A percentile compares a stretch with the other conserved stretches of the same genome.
Conservation (phyloP, 805 yeast genomes). For the Lipomyces lipofer region DNA sequence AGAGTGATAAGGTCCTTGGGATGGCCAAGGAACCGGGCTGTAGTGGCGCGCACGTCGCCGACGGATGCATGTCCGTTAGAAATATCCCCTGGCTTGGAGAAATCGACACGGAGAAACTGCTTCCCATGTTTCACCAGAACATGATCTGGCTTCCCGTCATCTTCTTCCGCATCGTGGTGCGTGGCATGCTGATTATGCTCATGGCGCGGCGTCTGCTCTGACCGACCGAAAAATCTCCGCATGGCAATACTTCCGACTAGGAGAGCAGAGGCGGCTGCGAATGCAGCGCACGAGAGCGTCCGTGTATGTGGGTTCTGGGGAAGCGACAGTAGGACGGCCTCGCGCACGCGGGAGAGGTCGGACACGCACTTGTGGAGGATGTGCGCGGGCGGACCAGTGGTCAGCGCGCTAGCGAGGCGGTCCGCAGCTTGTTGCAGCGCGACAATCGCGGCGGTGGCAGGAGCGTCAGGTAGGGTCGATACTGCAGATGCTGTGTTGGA, state of each 20-base stretch:
- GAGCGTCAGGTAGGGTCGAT: not conserved
- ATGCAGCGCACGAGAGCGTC: constrained; percentile 1
- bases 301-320: not conserved
- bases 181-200: not conserved
- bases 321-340: not conserved
- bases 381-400: not conserved
- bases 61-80: constrained; percentile 29
- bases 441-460: not conserved
- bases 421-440: not conserved
- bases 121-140: constrained; percentile 29
- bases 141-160: constrained; percentile 15
- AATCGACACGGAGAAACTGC: constrained; percentile 24
- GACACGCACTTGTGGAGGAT: constrained; percentile 1
- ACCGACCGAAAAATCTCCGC: constrained; percentile 21
- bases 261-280: not conserved
- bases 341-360: not conserved
- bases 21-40: constrained; percentile 25
- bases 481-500: not conserved
- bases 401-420: not conserved
- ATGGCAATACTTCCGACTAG: constrained; percentile 7
- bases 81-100: constrained; percentile 30
- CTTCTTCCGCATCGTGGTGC: too few relatives aligned
- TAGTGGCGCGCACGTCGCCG: constrained; percentile 32
- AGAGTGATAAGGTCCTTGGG: constrained; percentile 19
- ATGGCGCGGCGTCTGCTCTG: not conserved